Conservation (phyloP, 176 grass and related monocot genomes). For the Canna indica region DNA sequence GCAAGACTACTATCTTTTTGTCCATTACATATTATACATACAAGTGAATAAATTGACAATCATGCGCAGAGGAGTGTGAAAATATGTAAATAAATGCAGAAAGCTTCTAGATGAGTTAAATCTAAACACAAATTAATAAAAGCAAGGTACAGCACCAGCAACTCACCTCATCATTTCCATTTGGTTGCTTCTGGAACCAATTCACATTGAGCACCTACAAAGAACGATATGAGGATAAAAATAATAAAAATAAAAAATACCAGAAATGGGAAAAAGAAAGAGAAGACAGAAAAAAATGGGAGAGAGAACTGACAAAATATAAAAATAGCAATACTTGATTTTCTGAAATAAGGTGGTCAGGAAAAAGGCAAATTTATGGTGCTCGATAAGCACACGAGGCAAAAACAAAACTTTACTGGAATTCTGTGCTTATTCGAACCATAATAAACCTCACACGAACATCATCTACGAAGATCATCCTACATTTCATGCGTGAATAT, state of each 20-base stretch:
- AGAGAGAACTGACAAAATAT: no score
- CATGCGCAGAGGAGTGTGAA: not conserved
- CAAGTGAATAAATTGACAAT: no score
- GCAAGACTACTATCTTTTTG: no score
- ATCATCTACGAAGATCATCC: not conserved
- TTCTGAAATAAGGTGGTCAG: not conserved
- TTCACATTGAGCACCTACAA: slow-evolving; percentile 83
- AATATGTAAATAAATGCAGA: not conserved
- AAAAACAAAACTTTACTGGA: not conserved
- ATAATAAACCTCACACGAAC: not conserved
- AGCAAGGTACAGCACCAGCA: not conserved
- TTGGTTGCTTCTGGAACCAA: slow-evolving; percentile 98
- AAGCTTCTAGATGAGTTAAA: not conserved
- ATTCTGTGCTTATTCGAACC: not conserved
- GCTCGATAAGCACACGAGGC: not conserved
- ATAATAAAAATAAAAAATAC: not conserved
- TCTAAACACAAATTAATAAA: not conserved
- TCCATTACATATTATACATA: no score
- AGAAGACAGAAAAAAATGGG: not conserved
- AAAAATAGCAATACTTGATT: not conserved
- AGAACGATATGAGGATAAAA: not conserved
- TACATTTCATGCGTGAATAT: not conserved
- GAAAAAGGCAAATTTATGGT: not conserved
- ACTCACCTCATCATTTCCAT: slow-evolving; percentile 85
- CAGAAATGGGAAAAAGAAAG: not conserved